A percentile compares a stretch with the other conserved stretches of the same genome.
phyloP scores from a whole-genome alignment of 345 rosid genomes.

The Eucalyptus marginata region DNA sequence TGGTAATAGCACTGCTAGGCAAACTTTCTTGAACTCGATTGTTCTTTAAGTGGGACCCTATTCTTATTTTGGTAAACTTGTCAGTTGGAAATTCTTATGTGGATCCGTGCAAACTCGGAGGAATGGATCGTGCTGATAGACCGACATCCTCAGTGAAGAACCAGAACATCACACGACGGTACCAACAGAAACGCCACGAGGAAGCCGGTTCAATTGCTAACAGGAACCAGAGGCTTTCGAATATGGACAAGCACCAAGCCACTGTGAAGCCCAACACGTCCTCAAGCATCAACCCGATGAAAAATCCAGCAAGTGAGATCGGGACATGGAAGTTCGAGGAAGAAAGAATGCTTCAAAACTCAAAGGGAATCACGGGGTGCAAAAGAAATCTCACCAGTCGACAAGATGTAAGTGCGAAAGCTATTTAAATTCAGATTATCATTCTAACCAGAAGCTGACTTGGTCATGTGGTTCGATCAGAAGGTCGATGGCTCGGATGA shows the following conservation, averaged over 20 bases:
- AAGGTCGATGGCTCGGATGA: not conserved
- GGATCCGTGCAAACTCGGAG: not conserved
- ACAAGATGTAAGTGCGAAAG: not conserved
- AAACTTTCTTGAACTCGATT: not conserved
- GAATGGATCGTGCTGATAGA: not conserved
- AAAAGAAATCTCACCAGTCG: not conserved
- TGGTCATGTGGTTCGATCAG: not conserved
- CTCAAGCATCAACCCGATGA: not conserved
- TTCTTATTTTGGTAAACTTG: not conserved
- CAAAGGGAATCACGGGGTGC: not conserved
- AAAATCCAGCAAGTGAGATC: not conserved
- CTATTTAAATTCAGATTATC: not conserved
- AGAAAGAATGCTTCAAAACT: not conserved
- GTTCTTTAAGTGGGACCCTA: not conserved
- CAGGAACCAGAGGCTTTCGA: not conserved
- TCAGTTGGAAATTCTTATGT: not conserved
- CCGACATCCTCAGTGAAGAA: not conserved
- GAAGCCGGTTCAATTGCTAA: not conserved
- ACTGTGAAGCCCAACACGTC: not conserved
- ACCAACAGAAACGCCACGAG: not conserved
- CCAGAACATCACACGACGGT: not conserved
- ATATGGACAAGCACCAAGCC: not conserved
- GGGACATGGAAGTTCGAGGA: not conserved
- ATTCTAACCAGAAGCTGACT: not conserved
- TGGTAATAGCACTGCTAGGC: not conserved